These are phyloP conservation scores for Pichia thaimueangensis DNA, from an alignment of 805 yeast species.

Conservation along the genomic window DNA sequence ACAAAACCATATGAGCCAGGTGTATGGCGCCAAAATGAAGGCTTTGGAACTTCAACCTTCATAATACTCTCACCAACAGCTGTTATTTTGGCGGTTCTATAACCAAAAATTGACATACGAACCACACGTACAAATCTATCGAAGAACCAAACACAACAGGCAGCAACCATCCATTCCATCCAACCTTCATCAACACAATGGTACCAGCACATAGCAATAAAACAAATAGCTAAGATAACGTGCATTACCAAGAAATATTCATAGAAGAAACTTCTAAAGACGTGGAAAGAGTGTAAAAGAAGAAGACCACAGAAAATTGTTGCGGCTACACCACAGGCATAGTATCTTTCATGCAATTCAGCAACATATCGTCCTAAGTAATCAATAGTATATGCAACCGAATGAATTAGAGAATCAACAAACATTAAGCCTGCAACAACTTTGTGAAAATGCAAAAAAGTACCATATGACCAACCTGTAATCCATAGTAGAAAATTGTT, in stretches of 20 bases:
- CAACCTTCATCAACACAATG: slow-evolving; percentile 41
- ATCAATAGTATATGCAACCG: slow-evolving; percentile 19
- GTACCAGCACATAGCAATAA: slow-evolving; percentile 48
- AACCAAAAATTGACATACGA: slow-evolving; percentile 20
- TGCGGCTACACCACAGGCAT: slow-evolving; percentile 33
- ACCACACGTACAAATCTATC: slow-evolving; percentile 44
- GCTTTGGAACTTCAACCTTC: slow-evolving; percentile 31
- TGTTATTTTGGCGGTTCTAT: slow-evolving; percentile 15
- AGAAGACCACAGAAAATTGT: slow-evolving; percentile 38
- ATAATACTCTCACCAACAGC: slow-evolving; percentile 9
- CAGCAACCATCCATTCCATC: slow-evolving; percentile 31
- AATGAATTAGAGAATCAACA: slow-evolving; percentile 35
- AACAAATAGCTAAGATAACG: slow-evolving; percentile 45
- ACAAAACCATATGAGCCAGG: slow-evolving; percentile 58
- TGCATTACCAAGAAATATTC: slow-evolving; percentile 56
- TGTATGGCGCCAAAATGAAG: slow-evolving; percentile 39
- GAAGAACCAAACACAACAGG: slow-evolving; percentile 43
- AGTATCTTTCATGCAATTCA: slow-evolving; percentile 13
- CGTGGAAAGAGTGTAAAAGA: slow-evolving; percentile 41
- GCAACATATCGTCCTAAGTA: slow-evolving; percentile 9
- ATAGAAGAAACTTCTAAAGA: slow-evolving; percentile 47
- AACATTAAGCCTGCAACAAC: slow-evolving; percentile 39
- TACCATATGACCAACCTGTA: slow-evolving; percentile 37
- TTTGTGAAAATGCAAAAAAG: slow-evolving; percentile 53
- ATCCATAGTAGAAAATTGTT: slow-evolving; percentile 38